Evolutionary conservation across 495 filamentous ascomycete species (phyloP), one percentile per base, ranked within the genome.

Genomic region (Collariella sp.): DNA sequence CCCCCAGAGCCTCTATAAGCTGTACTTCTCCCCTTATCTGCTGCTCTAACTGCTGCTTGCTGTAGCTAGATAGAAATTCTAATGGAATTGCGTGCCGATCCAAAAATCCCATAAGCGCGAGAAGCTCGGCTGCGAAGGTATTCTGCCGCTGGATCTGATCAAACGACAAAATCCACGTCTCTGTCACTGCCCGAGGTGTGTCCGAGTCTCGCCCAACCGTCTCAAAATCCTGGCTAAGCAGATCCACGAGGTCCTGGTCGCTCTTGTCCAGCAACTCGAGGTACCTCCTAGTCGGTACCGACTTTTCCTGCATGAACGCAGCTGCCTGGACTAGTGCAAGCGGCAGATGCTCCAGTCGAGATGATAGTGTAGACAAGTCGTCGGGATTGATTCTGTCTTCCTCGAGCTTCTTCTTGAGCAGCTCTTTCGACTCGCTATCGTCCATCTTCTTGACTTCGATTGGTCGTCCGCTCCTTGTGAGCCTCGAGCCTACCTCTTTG

Each of bases 321-420:
- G 73, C 64, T 4, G 77, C 77, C 54, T 80, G 76, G 33, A 58
- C 64, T 24, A 79, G 64, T 6, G 77, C 76, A 6, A 81, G 63
- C 6, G 76, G 76, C 3, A 78, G 64, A 36, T 59, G 63, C 19
- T 63, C 63, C 20, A 80, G 64, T 16, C 63, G 52, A 42, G 67
- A 44, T 0, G 77, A 62, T 22, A 80, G 67, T 11, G 15, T 40
- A 15, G 39, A 52, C 7, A 62, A 38, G 7, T 63, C 45, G 24
- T 13, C 35, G 6, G 23, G 16, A 4, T 6, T 16, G 2, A 16
- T 15, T 15, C 49, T 33, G 6, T 22, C 16, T 16, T 45, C 34
- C 3, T 38, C 33, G 26, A 69, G 55, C 11, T 44, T 44, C 3
- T 5, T 5, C 7, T 34, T 22, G 9, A 67, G 55, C 9, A 69